Base-by-base conservation (phyloP, 1,284 basidiomycete genomes). In the Testicularia cyperi region DNA sequence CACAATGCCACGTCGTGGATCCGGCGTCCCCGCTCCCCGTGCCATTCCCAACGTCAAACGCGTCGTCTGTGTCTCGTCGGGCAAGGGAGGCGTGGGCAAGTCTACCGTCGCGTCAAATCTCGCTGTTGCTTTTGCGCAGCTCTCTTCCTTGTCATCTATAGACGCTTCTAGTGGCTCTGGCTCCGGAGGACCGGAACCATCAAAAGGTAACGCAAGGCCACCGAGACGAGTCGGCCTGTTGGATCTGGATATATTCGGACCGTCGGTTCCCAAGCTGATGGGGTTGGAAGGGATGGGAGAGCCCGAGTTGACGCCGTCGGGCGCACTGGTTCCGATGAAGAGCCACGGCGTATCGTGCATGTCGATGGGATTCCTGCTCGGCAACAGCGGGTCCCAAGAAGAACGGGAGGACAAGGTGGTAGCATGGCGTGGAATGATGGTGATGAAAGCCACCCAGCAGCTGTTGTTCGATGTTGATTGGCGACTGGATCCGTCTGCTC, bases 341-440 rank as follows among this genome's bases (percentile, higher is more conserved):
- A 97, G 95, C 72, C 92, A 98, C 74, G 88, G 90, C 3, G 77
- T 98, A 5, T 86, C 88, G 18, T 91, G 88, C 70, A 97, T 98
- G 94, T 95, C 91, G 2, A 97, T 98, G 85, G 94, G 92, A 0
- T 98, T 82, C 55, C 75, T 83, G 3, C 74, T 83, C 2, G 48
- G 48, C 7, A 49, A 49, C 36, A 32, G 33, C 2, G 10, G 25
- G 4, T 21, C 31, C 1, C 21, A 18, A 6, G 27, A 29, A 6
- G 23, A 26, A 29, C 7, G 47, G 16, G 56, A 53, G 25, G 51
- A 54, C n/a, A 36, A 37, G 18, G 48, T 61, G 0, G 83, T 97
- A 15, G 90, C 94, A 19, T 98, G 94, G 94, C 83, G 94, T 27
- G 94, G 94, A 1, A 83, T 97, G 37, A 97, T 98, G 94, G 95